Base-by-base conservation (phyloP, 176 grass and related monocot genomes). In the Zoysia pacifica region DNA sequence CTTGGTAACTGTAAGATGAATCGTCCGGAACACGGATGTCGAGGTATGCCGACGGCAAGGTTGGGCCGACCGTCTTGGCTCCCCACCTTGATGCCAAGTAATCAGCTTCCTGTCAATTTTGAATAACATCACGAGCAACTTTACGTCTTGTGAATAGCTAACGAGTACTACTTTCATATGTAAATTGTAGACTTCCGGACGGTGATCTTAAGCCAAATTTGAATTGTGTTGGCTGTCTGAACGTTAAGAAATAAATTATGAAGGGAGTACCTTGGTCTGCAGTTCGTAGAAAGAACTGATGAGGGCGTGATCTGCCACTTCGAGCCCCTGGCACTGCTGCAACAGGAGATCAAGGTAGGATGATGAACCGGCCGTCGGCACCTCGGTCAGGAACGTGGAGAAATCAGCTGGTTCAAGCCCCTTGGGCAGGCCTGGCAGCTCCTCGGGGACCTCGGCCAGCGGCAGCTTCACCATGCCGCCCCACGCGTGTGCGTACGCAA, bases 211-310 rank as follows among this genome's bases (percentile, higher is more conserved):
- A 28, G 28, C 28, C 28, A 28, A 28, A 28, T 28, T 28, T 28
- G 28, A 28, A 28, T 28, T 28, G 28, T 28, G 28, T 28, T 28
- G 28, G 28, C 28, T 28, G 28, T 28, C 28, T 28, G 28, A 28
- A 28, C 28, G 28, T 28, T 28, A 28, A 28, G 0, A 28, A 28
- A 28, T 28, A 28, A 28, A 28, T 0, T 28, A 28, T 28, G 28
- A 28, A 28, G 28, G 28, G 28, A 28, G 15, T 67, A 87, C 78
- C 84, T 85, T 16, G 15, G 81, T 54, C 41, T 89, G 81, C 5
- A 84, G 82, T 8, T 89, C 87, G 41, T 60, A 41, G 48, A 81
- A 80, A 5, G 87, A 81, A 56, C 85, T 89, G 69, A 89, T 55
- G n/a, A 89, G 73, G 61, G 84, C 62, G n/a, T 69, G 64, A 39